A percentile compares a stretch with the other conserved stretches of the same genome.
phyloP scores from a whole-genome alignment of 2,329 filamentous ascomycete species.

The Fusarium sp. region DNA sequence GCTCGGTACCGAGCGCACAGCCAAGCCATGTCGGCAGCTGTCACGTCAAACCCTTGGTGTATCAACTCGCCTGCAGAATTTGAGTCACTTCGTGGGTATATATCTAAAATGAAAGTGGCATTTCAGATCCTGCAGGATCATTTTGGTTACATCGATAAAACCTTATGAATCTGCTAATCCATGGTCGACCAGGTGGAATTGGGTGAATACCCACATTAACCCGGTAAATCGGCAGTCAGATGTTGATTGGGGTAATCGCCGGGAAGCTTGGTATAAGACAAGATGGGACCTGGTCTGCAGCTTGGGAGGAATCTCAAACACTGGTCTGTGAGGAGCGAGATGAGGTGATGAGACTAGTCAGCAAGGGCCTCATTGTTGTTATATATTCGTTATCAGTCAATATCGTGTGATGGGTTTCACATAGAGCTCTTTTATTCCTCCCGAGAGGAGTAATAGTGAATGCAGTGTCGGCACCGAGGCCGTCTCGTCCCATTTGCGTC shows the following conservation, averaged over 20 bases:
- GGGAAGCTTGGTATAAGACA: not conserved
- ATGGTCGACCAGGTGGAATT: not conserved
- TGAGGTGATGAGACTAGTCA: not conserved
- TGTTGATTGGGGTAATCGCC: not conserved
- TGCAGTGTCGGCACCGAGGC: not conserved
- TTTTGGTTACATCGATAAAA: not conserved
- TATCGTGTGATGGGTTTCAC: too few species aligned
- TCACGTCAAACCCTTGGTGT: not conserved
- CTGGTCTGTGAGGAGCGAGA: not conserved
- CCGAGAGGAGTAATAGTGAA: not conserved
- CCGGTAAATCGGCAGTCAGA: not conserved
- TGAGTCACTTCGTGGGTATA: not conserved
- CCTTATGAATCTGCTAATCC: not conserved
- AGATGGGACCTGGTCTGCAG: not conserved
- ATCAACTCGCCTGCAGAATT: not conserved
- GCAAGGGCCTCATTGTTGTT: not conserved
- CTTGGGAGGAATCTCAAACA: not conserved
- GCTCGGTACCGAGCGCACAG: not conserved
- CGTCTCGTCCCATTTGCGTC: not conserved
- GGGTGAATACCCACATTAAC: not conserved
- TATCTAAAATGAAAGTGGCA: not conserved
- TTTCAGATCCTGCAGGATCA: not conserved
- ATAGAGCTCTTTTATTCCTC: too few species aligned
- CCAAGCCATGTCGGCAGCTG: not conserved
- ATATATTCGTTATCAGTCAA: too few species aligned